phyloP scores from a whole-genome alignment of 108 stramenopile species.

The Cyclostephanos invisitatus region DNA sequence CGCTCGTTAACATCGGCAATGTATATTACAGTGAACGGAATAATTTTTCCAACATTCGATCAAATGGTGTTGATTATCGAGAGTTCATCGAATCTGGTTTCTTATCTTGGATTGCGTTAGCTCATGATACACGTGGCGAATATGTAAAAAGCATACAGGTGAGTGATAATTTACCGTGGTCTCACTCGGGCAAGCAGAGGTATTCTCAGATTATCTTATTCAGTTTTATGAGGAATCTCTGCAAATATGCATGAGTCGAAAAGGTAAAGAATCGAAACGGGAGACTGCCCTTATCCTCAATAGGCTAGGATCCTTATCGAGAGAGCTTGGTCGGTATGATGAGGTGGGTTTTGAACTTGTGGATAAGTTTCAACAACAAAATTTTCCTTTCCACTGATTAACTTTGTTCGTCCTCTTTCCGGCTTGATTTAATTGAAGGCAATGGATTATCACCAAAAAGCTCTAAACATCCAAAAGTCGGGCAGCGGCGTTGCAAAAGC shows the following conservation, averaged over 20 bases:
- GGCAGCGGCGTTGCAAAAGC: slow-evolving; percentile 54
- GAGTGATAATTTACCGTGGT: no score
- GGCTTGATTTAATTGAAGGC: slow-evolving; percentile 48
- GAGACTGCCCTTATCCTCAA: slow-evolving; percentile 71
- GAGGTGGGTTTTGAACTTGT: slow-evolving; percentile 22
- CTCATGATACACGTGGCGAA: slow-evolving; percentile 72
- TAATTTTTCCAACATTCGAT: slow-evolving; percentile 55
- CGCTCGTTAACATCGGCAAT: slow-evolving; percentile 72
- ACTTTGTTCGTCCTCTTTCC: not conserved
- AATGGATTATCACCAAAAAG: slow-evolving; percentile 71
- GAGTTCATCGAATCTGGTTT: slow-evolving; percentile 79
- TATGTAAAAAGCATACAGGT: slow-evolving; percentile 52
- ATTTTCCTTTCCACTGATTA: not conserved
- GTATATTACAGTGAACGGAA: slow-evolving; percentile 81
- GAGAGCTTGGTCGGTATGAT: slow-evolving; percentile 51
- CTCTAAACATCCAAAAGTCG: slow-evolving; percentile 59
- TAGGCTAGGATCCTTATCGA: slow-evolving; percentile 63
- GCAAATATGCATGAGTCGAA: slow-evolving; percentile 51
- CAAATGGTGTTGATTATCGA: slow-evolving; percentile 64
- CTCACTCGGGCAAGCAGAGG: no score
- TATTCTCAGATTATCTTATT: slow-evolving; percentile 10
- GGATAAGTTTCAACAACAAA: not conserved
- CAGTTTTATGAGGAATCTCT: slow-evolving; percentile 77
- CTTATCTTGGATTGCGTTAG: slow-evolving; percentile 67
- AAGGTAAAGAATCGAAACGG: slow-evolving; percentile 45